Conservation (phyloP, 805 yeast species). For the Scheffersomyces coipomensis region DNA sequence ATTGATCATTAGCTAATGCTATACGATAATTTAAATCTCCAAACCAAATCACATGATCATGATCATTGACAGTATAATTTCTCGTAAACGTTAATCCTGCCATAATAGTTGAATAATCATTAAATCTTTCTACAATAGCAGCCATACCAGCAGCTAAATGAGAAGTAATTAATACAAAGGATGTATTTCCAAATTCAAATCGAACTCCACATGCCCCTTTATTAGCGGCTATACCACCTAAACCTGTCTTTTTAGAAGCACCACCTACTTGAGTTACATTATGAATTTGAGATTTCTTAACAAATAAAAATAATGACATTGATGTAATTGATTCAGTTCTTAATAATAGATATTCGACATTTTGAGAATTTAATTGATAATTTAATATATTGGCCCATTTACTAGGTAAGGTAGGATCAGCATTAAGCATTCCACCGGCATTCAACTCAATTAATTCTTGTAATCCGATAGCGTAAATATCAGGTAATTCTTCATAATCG, state of each 20-base stretch:
- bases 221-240: slow-evolving; percentile 96
- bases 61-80: slow-evolving; percentile 68
- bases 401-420: slow-evolving; percentile 73
- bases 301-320: slow-evolving; percentile 62
- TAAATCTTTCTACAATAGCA: slow-evolving; percentile 80
- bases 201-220: slow-evolving; percentile 96
- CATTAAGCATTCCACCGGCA: slow-evolving; percentile 85
- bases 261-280: slow-evolving; percentile 83
- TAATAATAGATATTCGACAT: slow-evolving; percentile 53
- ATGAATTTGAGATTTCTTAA: slow-evolving; percentile 31
- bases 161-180: slow-evolving; percentile 82
- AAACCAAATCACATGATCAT: slow-evolving; percentile 82
- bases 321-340: slow-evolving; percentile 79
- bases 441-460: slow-evolving; percentile 94
- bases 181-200: slow-evolving; percentile 75
- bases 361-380: slow-evolving; percentile 53
- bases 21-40: slow-evolving; percentile 94
- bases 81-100: slow-evolving; percentile 78
- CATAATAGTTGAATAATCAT: slow-evolving; percentile 74
- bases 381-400: slow-evolving; percentile 77
- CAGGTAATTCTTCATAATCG: slow-evolving; percentile 52
- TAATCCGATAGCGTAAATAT: slow-evolving; percentile 83
- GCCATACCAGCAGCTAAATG: slow-evolving; percentile 92
- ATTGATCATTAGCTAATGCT: slow-evolving; percentile 66
- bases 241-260: slow-evolving; percentile 90